Conservation (phyloP, 495 filamentous ascomycete species). For the Geopyxis carbonaria region DNA sequence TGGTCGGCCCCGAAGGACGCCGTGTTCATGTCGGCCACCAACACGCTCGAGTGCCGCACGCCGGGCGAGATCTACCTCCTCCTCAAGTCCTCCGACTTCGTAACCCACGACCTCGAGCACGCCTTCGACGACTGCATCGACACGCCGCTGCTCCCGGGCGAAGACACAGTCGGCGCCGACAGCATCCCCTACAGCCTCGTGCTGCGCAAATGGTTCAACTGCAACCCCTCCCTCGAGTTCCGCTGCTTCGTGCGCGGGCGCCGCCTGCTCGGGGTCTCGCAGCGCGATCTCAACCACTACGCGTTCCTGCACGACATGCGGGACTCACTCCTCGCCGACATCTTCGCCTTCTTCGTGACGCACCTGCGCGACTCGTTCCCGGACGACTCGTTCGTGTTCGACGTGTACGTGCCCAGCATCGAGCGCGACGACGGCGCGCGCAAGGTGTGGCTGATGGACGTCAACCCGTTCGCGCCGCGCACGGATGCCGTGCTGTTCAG, state of each 20-base stretch:
- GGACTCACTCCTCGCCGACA: slow-evolving; percentile 40
- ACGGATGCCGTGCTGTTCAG: slow-evolving; percentile 82
- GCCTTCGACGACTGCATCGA: slow-evolving; percentile 66
- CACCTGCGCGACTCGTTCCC: slow-evolving; percentile 60
- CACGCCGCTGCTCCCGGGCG: slow-evolving; percentile 10
- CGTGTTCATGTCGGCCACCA: slow-evolving; percentile 81
- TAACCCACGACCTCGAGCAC: slow-evolving; percentile 85
- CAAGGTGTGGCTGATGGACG: slow-evolving; percentile 66
- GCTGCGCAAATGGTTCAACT: slow-evolving; percentile 68
- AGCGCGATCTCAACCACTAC: slow-evolving; percentile 82
- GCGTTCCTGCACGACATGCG: slow-evolving; percentile 57
- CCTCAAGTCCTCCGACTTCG: slow-evolving; percentile 80
- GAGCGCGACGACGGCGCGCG: slow-evolving; percentile 33
- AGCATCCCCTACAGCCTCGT: slow-evolving; percentile 50
- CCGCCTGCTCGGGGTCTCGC: slow-evolving; percentile 62
- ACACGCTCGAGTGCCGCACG: slow-evolving; percentile 71
- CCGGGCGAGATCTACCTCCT: slow-evolving; percentile 86
- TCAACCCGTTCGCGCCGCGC: slow-evolving; percentile 84
- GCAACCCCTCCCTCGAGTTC: slow-evolving; percentile 84
- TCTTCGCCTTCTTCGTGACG: slow-evolving; percentile 55
- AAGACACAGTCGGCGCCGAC: slow-evolving; percentile 1
- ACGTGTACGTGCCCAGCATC: slow-evolving; percentile 74
- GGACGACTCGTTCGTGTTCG: slow-evolving; percentile 71
- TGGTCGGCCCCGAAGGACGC: slow-evolving; percentile 97
- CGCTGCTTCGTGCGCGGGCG: slow-evolving; percentile 77